Percentiles rank a stretch among this genome's conserved stretches.
Conservation (phyloP, 108 stramenopile species). For the Pseudonitzschia multiseries region DNA sequence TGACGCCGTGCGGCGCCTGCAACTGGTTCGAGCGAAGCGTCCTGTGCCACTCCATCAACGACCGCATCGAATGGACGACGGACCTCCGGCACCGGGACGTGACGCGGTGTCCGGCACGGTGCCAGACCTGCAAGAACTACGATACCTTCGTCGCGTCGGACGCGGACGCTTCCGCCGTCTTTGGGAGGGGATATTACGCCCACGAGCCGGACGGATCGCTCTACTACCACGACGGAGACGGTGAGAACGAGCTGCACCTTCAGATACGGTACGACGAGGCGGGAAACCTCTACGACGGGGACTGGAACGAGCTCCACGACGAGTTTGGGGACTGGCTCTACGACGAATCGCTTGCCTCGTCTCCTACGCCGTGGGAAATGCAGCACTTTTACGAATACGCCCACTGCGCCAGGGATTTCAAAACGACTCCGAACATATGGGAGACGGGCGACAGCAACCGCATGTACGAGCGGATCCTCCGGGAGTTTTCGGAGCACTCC, state of each 20-base stretch:
- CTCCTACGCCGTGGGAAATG: background rate
- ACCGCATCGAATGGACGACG: background rate
- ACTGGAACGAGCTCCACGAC: background rate
- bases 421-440: background rate
- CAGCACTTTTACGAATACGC: background rate
- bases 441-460: background rate
- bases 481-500: background rate
- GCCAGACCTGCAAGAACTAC: constrained; percentile 7
- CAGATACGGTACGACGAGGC: background rate
- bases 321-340: background rate
- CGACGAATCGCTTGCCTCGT: background rate
- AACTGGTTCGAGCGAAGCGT: constrained; percentile 3
- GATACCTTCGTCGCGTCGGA: background rate
- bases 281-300: background rate
- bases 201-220: background rate
- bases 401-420: background rate
- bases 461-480: constrained; percentile 4
- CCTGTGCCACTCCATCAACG: constrained; percentile 7
- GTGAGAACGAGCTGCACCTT: background rate
- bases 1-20: background rate
- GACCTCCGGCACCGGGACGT: background rate
- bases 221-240: background rate
- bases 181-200: background rate
- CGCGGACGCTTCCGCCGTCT: background rate
- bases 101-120: background rate